Evolutionary conservation across 2,329 filamentous ascomycete genomes (phyloP).

Genomic region (Davidsoniella australis): DNA sequence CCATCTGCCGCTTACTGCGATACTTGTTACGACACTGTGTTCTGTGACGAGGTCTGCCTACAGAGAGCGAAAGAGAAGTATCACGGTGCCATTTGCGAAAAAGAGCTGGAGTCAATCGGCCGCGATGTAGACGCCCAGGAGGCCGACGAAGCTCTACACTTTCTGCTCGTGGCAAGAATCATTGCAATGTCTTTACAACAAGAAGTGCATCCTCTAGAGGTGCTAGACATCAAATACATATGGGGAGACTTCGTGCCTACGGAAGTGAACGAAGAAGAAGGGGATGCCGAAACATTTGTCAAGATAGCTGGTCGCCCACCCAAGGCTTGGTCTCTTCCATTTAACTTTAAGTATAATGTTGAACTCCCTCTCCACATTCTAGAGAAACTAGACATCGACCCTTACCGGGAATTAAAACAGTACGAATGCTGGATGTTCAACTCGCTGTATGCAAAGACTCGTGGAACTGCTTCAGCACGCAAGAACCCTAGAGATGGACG

Average conservation of each 20-base stretch:
- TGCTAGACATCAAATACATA: conserved; percentile 47
- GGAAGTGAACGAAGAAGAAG: conserved; percentile 22
- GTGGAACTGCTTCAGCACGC: conserved; percentile 77
- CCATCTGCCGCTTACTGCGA: conserved; percentile 31
- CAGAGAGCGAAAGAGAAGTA: conserved; percentile 40
- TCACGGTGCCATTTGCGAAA: conserved; percentile 49
- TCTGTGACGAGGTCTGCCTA: conserved; percentile 44
- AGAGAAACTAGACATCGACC: conserved; percentile 71
- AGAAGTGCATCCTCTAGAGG: conserved; percentile 43
- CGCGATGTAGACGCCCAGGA: conserved; percentile 45
- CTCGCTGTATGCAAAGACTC: conserved; percentile 81
- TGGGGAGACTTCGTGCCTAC: conserved; percentile 50
- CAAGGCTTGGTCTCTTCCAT: conserved; percentile 52
- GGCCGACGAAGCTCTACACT: conserved; percentile 43
- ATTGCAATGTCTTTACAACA: conserved; percentile 47
- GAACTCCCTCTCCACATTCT: conserved; percentile 59
- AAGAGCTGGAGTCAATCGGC: conserved; percentile 46
- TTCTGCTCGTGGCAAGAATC: conserved; percentile 43
- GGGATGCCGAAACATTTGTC: conserved; percentile 2
- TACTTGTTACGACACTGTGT: conserved; percentile 48
- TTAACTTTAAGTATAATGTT: conserved; percentile 62
- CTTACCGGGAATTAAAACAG: conserved; percentile 39
- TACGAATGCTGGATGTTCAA: conserved; percentile 77
- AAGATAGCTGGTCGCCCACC: conserved; percentile 23
- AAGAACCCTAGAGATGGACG: conserved; percentile 61